Evolutionary conservation across 345 rosid species (phyloP).

Genomic region (Populus tremula): DNA sequence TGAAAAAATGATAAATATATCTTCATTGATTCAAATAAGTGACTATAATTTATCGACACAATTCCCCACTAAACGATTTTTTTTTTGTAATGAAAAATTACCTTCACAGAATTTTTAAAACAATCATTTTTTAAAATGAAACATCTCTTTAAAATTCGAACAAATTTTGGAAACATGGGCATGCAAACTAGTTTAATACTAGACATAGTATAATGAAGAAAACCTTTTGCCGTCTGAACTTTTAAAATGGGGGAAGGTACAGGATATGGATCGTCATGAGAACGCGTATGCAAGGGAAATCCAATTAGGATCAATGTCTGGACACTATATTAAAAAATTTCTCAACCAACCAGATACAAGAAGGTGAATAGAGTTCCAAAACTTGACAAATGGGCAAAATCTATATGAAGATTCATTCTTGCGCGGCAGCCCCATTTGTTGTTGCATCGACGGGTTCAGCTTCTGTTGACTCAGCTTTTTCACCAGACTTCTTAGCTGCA

Average conservation of each 20-base stretch:
- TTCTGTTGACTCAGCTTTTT: conserved; percentile 54
- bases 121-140: no score
- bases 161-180: no score
- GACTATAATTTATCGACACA: no score
- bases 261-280: no score
- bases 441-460: conserved; percentile 64
- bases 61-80: no score
- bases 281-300: not conserved
- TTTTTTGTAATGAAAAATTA: no score
- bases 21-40: no score
- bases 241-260: not conserved
- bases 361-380: conserved; percentile 42
- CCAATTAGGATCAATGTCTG: conserved; percentile 22
- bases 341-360: conserved; percentile 33
- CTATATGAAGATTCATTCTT: conserved; percentile 23
- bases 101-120: no score
- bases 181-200: no score
- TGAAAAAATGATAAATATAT: no score
- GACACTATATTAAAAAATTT: conserved; percentile 27
- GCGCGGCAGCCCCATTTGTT: conserved; percentile 41
- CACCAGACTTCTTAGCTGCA: conserved; percentile 72
- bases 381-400: conserved; percentile 28
- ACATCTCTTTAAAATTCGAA: no score
- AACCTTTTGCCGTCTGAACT: not conserved
- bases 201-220: not conserved